Percentiles rank a stretch among this genome's conserved stretches.
phyloP scores from a whole-genome alignment of 2,329 filamentous ascomycete genomes.

The Didymella pomorum region DNA sequence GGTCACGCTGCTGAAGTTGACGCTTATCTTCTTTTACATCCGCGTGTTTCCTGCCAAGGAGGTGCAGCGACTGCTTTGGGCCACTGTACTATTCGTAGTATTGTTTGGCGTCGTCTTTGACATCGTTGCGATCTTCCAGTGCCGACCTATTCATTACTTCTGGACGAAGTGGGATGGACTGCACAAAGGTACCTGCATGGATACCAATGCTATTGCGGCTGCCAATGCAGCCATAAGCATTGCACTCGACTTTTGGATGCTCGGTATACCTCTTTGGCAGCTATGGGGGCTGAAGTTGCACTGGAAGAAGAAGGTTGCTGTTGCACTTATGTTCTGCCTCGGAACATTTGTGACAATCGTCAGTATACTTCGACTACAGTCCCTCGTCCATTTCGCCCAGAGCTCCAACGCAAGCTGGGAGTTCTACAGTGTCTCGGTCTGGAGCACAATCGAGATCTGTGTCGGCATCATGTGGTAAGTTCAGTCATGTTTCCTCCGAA shows the following conservation, averaged over 20 bases:
- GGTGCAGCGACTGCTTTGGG: constrained; percentile 34
- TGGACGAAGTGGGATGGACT: constrained; percentile 47
- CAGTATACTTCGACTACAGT: constrained; percentile 54
- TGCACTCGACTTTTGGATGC: constrained; percentile 44
- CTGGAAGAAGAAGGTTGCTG: constrained; percentile 51
- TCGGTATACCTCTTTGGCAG: constrained; percentile 49
- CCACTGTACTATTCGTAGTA: constrained; percentile 37
- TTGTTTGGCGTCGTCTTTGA: constrained; percentile 37
- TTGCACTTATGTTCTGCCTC: constrained; percentile 52
- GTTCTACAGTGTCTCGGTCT: constrained; percentile 52
- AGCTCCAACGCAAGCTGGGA: constrained; percentile 54
- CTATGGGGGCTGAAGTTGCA: constrained; percentile 44
- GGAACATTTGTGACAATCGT: constrained; percentile 55
- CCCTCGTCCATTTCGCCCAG: constrained; percentile 54
- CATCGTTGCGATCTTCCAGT: constrained; percentile 45
- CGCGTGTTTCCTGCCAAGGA: constrained; percentile 42
- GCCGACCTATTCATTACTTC: constrained; percentile 46
- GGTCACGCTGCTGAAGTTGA: constrained; percentile 40
- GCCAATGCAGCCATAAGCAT: constrained; percentile 49
- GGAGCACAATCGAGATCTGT: constrained; percentile 55
- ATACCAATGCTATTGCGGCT: constrained; percentile 47
- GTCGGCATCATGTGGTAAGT: constrained; percentile 53
- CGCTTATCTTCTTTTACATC: constrained; percentile 44
- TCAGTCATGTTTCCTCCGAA: background rate
- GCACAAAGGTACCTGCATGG: constrained; percentile 44